Evolutionary conservation across 2,329 filamentous ascomycete genomes (phyloP).

Genomic region (Delphinella strobiligena): DNA sequence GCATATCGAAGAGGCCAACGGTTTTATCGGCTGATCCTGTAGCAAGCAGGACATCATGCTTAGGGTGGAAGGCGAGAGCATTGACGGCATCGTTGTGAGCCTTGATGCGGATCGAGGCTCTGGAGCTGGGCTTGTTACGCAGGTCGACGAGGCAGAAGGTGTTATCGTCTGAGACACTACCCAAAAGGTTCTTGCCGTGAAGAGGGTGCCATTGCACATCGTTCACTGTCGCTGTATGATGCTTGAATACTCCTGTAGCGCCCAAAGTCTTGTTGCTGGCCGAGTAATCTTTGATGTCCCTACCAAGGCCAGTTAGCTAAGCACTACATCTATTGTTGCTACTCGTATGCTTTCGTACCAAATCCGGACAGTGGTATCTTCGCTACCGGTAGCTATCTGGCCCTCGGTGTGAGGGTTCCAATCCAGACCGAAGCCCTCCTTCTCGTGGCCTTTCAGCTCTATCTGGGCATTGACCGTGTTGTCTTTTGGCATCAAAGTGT

Average conservation of each 20-base stretch:
- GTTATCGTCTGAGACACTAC: constrained; percentile 88
- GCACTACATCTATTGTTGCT: neutral
- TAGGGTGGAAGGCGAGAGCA: constrained; percentile 86
- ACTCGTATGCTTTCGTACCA: constrained; percentile 49
- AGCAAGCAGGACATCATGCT: constrained; percentile 77
- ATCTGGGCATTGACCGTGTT: constrained; percentile 67
- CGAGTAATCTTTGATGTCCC: constrained; percentile 71
- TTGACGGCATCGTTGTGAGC: constrained; percentile 92
- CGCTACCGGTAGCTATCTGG: constrained; percentile 76
- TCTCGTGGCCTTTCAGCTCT: constrained; percentile 70
- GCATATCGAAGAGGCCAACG: constrained; percentile 87
- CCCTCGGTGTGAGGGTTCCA: constrained; percentile 84
- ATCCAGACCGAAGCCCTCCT: constrained; percentile 82
- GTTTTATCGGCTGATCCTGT: constrained; percentile 94
- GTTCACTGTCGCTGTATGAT: constrained; percentile 86
- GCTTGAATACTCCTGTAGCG: constrained; percentile 64
- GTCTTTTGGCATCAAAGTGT: constrained; percentile 56
- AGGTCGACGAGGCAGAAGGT: constrained; percentile 86
- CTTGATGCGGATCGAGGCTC: constrained; percentile 44
- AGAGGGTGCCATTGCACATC: constrained; percentile 93
- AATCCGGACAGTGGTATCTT: constrained; percentile 81
- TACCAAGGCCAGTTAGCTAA: constrained; percentile 76
- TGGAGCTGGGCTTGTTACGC: constrained; percentile 48
- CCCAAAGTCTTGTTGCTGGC: constrained; percentile 58
- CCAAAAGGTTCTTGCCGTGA: constrained; percentile 65